Conservation (phyloP, 169 alveolate genomes). For the Babesia sp. region DNA sequence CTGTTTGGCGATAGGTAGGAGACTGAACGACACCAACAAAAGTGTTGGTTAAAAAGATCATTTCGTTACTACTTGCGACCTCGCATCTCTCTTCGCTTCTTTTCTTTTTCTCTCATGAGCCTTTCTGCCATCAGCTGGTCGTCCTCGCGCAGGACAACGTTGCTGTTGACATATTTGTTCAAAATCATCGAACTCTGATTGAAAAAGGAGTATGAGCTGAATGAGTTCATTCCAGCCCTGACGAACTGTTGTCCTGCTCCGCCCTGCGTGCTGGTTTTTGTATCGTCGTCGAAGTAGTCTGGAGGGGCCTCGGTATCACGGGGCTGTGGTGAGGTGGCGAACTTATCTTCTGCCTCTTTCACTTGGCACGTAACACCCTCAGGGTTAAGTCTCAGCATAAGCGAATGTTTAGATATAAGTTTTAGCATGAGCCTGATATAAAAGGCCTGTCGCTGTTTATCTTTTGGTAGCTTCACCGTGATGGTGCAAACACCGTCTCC, state of each 20-base stretch:
- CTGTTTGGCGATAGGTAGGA: no score
- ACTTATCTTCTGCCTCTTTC: neutral
- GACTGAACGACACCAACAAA: no score
- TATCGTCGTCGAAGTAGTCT: slow-evolving; percentile 57
- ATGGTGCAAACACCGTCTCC: slow-evolving; percentile 70
- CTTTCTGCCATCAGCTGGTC: slow-evolving; percentile 45
- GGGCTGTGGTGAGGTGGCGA: slow-evolving; percentile 3
- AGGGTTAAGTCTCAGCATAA: slow-evolving; percentile 34
- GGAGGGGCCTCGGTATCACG: slow-evolving; percentile 45
- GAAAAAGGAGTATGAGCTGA: slow-evolving; percentile 58
- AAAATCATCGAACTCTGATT: slow-evolving; percentile 56
- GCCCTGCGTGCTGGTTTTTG: slow-evolving; percentile 17
- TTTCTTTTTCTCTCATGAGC: slow-evolving; percentile 49
- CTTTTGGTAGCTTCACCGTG: slow-evolving; percentile 65
- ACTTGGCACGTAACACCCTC: slow-evolving; percentile 12
- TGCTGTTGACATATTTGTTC: slow-evolving; percentile 55
- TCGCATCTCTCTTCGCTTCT: slow-evolving; percentile 13
- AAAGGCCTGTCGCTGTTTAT: slow-evolving; percentile 42
- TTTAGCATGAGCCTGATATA: slow-evolving; percentile 50
- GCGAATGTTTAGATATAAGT: slow-evolving; percentile 42
- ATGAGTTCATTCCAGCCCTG: slow-evolving; percentile 20
- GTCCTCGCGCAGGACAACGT: slow-evolving; percentile 51
- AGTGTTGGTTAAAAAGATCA: neutral
- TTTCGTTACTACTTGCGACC: neutral
- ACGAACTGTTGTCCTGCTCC: slow-evolving; percentile 17